Percentiles rank a stretch among this genome's conserved stretches.
Evolutionary conservation across 2,329 filamentous ascomycete genomes (phyloP).

Genomic region (Epichloe gansuensis): DNA sequence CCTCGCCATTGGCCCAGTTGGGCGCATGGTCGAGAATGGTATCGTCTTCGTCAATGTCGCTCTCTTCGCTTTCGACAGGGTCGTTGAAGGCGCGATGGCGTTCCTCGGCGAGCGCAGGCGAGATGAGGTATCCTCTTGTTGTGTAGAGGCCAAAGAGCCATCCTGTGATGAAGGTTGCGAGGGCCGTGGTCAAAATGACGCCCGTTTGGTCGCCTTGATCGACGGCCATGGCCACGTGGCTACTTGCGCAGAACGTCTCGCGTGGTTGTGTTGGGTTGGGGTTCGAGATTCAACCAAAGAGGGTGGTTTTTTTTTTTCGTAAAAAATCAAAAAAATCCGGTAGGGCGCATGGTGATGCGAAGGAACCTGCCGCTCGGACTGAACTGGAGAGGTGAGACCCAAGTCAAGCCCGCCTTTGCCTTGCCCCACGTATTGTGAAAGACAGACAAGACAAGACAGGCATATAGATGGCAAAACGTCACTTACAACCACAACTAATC

Average conservation of each 20-base stretch:
- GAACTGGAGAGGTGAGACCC: no score
- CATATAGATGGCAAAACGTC: no score
- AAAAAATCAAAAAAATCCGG: no score
- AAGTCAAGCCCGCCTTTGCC: no score
- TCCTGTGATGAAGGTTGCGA: slow-evolving; percentile 62
- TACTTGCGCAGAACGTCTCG: no score
- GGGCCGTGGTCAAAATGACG: slow-evolving; percentile 59
- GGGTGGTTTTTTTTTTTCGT: no score
- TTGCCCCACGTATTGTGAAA: no score
- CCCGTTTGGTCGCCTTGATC: slow-evolving; percentile 29
- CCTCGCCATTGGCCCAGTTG: slow-evolving; percentile 52
- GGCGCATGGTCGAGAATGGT: slow-evolving; percentile 51
- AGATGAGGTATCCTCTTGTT: slow-evolving; percentile 46
- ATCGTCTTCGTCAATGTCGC: slow-evolving; percentile 51
- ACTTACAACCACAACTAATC: background rate
- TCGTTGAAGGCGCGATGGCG: slow-evolving; percentile 43
- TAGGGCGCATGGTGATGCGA: no score
- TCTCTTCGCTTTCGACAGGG: slow-evolving; percentile 56
- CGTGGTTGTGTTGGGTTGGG: no score
- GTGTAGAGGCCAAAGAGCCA: slow-evolving; percentile 74
- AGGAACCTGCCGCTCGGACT: no score
- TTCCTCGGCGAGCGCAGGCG: slow-evolving; percentile 44
- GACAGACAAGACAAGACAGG: no score
- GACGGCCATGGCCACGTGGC: slow-evolving; percentile 3
- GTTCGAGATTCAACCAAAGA: no score